Conservation (phyloP, 176 grass and related monocot species). For the Guadua angustifolia region DNA sequence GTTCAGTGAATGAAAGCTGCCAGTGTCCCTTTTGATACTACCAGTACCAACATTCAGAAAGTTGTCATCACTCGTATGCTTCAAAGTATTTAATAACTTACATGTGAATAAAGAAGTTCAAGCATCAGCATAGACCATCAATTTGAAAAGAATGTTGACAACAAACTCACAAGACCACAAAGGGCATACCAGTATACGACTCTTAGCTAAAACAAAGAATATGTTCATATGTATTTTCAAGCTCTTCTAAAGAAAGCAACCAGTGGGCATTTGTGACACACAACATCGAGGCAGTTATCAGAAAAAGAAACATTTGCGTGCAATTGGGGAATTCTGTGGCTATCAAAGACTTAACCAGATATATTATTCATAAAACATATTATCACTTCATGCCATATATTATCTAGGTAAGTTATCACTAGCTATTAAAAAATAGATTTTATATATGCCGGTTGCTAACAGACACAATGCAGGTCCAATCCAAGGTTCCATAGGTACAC, state of each 20-base stretch:
- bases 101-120: background rate
- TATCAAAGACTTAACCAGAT: background rate
- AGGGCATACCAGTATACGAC: background rate
- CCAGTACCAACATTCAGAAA: conserved; percentile 82
- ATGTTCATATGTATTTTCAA: background rate
- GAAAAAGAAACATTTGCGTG: background rate
- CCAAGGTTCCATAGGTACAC: background rate
- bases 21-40: conserved; percentile 84
- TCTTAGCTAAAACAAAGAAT: conserved; percentile 38
- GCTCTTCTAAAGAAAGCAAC: background rate
- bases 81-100: conserved; percentile 30
- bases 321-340: background rate
- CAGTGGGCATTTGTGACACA: background rate
- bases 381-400: background rate
- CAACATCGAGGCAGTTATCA: background rate
- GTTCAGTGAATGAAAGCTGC: conserved; percentile 91
- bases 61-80: conserved; percentile 91
- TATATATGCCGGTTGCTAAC: conserved; percentile 2
- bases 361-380: background rate
- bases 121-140: background rate
- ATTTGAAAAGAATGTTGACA: background rate
- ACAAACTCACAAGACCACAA: background rate
- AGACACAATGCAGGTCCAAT: background rate
- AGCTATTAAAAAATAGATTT: conserved; percentile 2
- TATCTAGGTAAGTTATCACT: background rate